Base-by-base conservation (phyloP, 2,329 filamentous ascomycete genomes). In the Cytospora piceae region DNA sequence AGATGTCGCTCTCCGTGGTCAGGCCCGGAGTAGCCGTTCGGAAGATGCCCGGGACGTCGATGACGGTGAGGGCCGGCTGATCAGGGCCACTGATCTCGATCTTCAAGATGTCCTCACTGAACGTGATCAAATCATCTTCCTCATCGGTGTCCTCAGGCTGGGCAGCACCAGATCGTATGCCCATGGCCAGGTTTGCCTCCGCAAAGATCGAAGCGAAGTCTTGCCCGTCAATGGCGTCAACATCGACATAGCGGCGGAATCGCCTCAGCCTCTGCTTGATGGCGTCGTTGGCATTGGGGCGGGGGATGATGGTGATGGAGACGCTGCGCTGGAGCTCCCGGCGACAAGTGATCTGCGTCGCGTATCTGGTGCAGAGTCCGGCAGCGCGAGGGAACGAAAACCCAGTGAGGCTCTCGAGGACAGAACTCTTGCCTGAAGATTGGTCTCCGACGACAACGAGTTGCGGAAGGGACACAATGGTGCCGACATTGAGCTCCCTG, bases 371-470 rank as follows among this genome's bases (percentile, higher is more conserved):
- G 55, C 83, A 83, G 1, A 83, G 77, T 0, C 75, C 79, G 0
- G 75, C 74, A 0, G 71, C 76, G 1, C 80, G 76, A 5, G 82
- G 82, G 49, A 85, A 83, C 0, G 78, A 77, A 39, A 84, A 81
- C 0, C 80, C 80, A 0, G 82, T 84, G 37, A 85, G 67, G 22
- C 78, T 93, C 74, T 95, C 91, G 34, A 95, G 80, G 22, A 95
- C 90, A 1, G 91, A 94, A 75, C 90, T 93, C 81, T 96, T 96
- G 72, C 92, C 92, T 53, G 91, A 93, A 0, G 90, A 94, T 74
- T 95, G 92, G 70, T 92, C 93, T 67, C 92, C 92, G 12, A 94
- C 91, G 9, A 94, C 92, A 42, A 90, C 90, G 70, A 95, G 91
- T 79, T 93, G 88, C 12, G 74, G 74, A 0, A 75, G 64, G 17